Percentiles rank a stretch among this genome's conserved stretches.
Evolutionary conservation across 2,329 filamentous ascomycete genomes (phyloP).

Genomic region (Fusarium sp.): DNA sequence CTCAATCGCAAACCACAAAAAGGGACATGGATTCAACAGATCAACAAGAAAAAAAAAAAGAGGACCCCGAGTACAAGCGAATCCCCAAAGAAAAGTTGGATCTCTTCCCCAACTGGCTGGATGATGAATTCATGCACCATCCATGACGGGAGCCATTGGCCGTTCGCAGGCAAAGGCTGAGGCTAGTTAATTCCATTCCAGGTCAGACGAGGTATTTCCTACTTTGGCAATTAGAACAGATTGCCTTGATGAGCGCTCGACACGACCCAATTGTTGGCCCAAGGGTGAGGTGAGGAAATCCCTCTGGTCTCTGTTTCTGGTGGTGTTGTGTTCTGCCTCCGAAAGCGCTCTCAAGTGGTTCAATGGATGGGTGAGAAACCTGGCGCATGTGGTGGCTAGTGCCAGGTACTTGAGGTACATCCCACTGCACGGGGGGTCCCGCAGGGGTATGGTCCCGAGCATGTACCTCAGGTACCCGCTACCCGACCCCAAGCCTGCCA

Average conservation of each 20-base stretch:
- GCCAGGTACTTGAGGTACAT: slow-evolving; percentile 27
- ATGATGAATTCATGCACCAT: slow-evolving; percentile 21
- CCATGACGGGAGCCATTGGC: slow-evolving; percentile 6
- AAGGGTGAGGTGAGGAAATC: slow-evolving; percentile 6
- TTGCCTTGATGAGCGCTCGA: neutral
- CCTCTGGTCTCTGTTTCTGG: neutral
- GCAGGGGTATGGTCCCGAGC: slow-evolving; percentile 20
- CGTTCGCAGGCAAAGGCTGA: neutral
- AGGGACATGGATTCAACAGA: slow-evolving; percentile 44
- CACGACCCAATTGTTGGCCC: slow-evolving; percentile 18
- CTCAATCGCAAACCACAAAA: slow-evolving; percentile 34
- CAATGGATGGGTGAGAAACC: slow-evolving; percentile 24
- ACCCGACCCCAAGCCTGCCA: slow-evolving; percentile 26
- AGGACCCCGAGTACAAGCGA: slow-evolving; percentile 36
- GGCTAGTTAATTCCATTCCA: slow-evolving; percentile 5
- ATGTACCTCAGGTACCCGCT: slow-evolving; percentile 35
- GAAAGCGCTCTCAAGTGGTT: slow-evolving; percentile 17
- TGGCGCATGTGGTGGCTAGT: slow-evolving; percentile 32
- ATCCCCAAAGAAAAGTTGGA: slow-evolving; percentile 43
- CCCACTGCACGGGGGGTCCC: slow-evolving; percentile 18
- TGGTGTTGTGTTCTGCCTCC: slow-evolving; percentile 2
- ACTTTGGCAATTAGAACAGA: slow-evolving; percentile 11
- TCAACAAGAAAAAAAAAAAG: slow-evolving; percentile 42
- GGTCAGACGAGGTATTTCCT: slow-evolving; percentile 13
- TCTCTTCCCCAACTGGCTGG: slow-evolving; percentile 42